Evolutionary conservation across 345 rosid species (phyloP).

Genomic region (Limnanthes douglasii): DNA sequence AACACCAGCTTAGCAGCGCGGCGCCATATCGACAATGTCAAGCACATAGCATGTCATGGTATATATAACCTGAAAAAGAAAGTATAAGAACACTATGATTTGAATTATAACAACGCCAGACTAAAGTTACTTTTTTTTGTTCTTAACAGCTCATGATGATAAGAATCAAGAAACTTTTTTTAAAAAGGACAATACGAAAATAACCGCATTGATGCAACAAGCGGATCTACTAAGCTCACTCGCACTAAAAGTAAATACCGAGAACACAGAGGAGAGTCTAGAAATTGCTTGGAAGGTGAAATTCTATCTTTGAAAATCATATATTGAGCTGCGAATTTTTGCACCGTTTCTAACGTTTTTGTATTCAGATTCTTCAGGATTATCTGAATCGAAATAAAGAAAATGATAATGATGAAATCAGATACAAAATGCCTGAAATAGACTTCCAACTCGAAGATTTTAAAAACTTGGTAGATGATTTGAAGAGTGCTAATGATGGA

Average conservation of each 20-base stretch:
- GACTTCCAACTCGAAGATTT: conserved; percentile 62
- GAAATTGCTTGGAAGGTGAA: conserved; percentile 95
- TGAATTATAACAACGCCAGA: too few species aligned
- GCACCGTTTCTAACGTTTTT: conserved; percentile 3
- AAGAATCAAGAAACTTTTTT: conserved; percentile 41
- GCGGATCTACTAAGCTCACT: conserved; percentile 83
- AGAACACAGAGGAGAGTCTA: conserved; percentile 69
- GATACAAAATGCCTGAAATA: conserved; percentile 33
- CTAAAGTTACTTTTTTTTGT: conserved; percentile 5
- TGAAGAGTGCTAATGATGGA: conserved; percentile 42
- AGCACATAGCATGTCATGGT: conserved; percentile 34
- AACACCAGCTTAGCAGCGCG: conserved; percentile 12
- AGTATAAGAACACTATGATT: neutral
- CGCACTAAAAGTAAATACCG: conserved; percentile 53
- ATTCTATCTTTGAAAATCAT: neutral
- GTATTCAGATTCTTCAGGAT: conserved; percentile 66
- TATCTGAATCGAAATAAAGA: conserved; percentile 40
- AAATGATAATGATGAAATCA: conserved; percentile 43
- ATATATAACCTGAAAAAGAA: conserved; percentile 11
- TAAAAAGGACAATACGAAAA: conserved; percentile 72
- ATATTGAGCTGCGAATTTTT: conserved; percentile 1
- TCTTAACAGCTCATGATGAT: conserved; percentile 29
- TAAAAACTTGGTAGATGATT: conserved; percentile 52
- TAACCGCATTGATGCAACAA: conserved; percentile 72
- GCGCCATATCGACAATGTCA: conserved; percentile 13